phyloP scores from a whole-genome alignment of 768 basidiomycete genomes.

The Leccinum uliginosum region DNA sequence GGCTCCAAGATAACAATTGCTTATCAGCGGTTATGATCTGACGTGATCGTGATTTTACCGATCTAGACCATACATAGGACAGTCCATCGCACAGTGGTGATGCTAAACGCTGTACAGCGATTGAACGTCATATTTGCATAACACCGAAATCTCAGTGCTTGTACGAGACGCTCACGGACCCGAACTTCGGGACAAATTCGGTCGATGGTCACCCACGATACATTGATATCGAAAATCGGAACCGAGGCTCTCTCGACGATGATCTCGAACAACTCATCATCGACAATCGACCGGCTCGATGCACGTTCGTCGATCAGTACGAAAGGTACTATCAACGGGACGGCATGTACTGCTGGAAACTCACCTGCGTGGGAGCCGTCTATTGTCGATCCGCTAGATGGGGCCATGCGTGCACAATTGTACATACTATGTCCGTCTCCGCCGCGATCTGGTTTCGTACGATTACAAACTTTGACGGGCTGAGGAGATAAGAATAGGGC shows the following conservation, averaged over 20 bases:
- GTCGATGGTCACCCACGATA: slow-evolving; percentile 9
- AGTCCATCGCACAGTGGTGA: slow-evolving; percentile 1
- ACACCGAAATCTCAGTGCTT: not conserved
- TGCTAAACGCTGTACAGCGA: not conserved
- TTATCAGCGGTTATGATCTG: not conserved
- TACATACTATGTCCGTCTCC: not conserved
- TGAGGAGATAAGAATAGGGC: slow-evolving; percentile 7
- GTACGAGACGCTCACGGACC: not conserved
- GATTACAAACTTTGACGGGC: slow-evolving; percentile 1
- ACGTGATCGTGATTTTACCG: slow-evolving; percentile 5
- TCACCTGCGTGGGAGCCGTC: not conserved
- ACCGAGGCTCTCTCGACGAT: slow-evolving; percentile 5
- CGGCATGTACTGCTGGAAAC: not conserved
- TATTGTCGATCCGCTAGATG: not conserved
- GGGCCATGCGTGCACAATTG: not conserved
- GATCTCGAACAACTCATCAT: slow-evolving; percentile 4
- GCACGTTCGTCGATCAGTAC: not conserved
- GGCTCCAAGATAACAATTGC: not conserved
- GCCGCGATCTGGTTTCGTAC: not conserved
- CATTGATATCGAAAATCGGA: slow-evolving; percentile 1
- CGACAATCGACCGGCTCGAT: slow-evolving; percentile 2
- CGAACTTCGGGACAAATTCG: not conserved
- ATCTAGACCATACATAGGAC: not conserved
- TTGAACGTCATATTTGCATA: not conserved
- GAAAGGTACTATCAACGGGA: not conserved